Percentiles rank a stretch among this genome's conserved stretches.
phyloP scores from a whole-genome alignment of 1,284 basidiomycete species.

The Sanghuangporus baumii region DNA sequence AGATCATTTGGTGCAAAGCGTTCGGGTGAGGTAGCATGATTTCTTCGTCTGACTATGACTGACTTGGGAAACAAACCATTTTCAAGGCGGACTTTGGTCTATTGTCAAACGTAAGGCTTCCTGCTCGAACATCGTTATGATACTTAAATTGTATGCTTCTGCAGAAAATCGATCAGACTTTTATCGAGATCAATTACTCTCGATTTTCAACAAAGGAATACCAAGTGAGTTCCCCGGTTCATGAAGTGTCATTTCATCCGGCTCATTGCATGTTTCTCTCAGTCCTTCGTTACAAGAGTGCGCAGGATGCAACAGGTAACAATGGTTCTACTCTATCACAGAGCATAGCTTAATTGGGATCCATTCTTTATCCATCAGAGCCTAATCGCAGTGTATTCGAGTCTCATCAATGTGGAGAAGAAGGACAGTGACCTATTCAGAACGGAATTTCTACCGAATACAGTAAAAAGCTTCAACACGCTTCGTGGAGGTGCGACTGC shows the following conservation, averaged over 20 bases:
- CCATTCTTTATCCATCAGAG: conserved; percentile 16
- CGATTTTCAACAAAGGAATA: conserved; percentile 29
- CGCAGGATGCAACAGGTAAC: conserved; percentile 26
- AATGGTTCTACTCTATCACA: not conserved
- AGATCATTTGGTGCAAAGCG: conserved; percentile 27
- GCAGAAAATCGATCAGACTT: conserved; percentile 26
- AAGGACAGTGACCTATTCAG: conserved; percentile 25
- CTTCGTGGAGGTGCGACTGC: conserved; percentile 22
- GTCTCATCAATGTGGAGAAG: conserved; percentile 23
- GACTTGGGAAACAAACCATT: not conserved
- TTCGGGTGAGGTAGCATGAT: conserved; percentile 22
- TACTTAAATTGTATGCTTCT: not conserved
- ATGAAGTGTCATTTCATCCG: not conserved
- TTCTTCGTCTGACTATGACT: not conserved
- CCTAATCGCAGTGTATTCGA: conserved; percentile 28
- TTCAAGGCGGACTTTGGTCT: conserved; percentile 28
- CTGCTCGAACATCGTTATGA: not conserved
- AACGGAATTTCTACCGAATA: conserved; percentile 24
- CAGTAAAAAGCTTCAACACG: conserved; percentile 22
- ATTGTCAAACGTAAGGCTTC: conserved; percentile 21
- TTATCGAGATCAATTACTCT: conserved; percentile 29
- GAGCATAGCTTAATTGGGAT: not conserved
- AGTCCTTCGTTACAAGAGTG: conserved; percentile 23
- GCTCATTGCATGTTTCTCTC: not conserved
- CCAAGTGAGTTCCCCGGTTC: conserved; percentile 3